Evolutionary conservation across 345 rosid genomes (phyloP), one percentile per base, ranked within the genome.

Genomic region (Durio zibethinus): DNA sequence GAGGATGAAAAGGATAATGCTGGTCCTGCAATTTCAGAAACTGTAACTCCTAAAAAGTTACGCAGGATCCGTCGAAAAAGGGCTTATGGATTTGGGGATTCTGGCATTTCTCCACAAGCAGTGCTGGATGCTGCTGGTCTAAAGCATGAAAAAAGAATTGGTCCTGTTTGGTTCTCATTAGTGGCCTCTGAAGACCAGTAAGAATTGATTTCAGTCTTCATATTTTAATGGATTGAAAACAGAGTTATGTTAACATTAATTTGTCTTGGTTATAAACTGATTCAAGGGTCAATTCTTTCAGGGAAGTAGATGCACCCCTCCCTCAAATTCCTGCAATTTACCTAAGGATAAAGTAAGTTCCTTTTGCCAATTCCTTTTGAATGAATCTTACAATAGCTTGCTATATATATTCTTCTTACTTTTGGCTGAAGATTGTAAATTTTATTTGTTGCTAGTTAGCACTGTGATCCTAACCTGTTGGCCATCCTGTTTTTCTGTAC

Each of bases 91-190:
- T 83, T 85, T 78, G 90, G 84, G 73, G 93, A 84, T 78, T 82
- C 87, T 21, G 80, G 82, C 66, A 82, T 85, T 82, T 87, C 95
- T 21, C 89, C 86, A 27, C 90, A 89, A 79, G 78, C 76, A 43
- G 83, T 92, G 78, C 53, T 89, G 18, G 86, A 89, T 83, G 90
- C 91, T 75, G 84, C 86, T 11, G 81, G 80, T 61, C 80, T 82
- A 18, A 87, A 81, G 82, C 83, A 56, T 76, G 87, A 87, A 74
- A 84, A 85, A 84, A 93, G 90, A 86, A 80, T 80, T 77, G 83
- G 89, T 72, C 97, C 97, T 68, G 89, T 94, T 82, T 96, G 99
- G 98, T 94, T 96, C 85, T 86, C 97, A n/a, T 86, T 96, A 80
- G 87, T 96, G 67, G 97, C 99, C 43, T 89, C 97, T 45, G 90